A percentile compares a stretch with the other conserved stretches of the same genome.
phyloP scores from a whole-genome alignment of 176 grass and related monocot species.

The Ensete glaucum region DNA sequence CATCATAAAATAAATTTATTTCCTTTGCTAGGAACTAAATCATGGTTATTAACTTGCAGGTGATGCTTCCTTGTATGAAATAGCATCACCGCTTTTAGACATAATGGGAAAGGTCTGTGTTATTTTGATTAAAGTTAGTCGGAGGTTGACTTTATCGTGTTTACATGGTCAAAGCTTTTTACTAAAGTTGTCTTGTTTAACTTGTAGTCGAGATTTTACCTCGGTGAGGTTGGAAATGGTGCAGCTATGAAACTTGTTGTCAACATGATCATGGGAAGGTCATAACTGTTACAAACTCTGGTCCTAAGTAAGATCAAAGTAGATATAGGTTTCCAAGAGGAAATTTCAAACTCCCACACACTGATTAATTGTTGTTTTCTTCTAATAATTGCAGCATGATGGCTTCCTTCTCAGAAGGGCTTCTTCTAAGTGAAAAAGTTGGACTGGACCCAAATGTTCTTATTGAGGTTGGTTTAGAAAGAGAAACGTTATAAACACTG shows the following conservation, averaged over 20 bases:
- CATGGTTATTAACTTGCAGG: slow-evolving; percentile 29
- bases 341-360: background rate
- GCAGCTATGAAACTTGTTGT: slow-evolving; percentile 93
- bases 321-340: background rate
- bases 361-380: background rate
- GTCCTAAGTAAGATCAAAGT: background rate
- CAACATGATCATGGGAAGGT: slow-evolving; percentile 99
- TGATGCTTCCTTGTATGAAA: slow-evolving; percentile 61
- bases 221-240: slow-evolving; percentile 76
- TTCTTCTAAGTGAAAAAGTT: slow-evolving; percentile 70
- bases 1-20: background rate
- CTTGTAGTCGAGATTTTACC: slow-evolving; percentile 68
- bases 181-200: background rate
- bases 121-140: background rate
- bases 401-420: slow-evolving; percentile 83
- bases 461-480: slow-evolving; percentile 40
- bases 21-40: background rate
- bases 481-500: too few relatives aligned
- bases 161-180: too few relatives aligned
- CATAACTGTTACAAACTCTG: background rate
- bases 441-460: slow-evolving; percentile 70
- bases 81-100: slow-evolving; percentile 61
- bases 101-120: slow-evolving; percentile 73
- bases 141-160: background rate
- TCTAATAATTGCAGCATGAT: slow-evolving; percentile 67